Evolutionary conservation across 352 stramenopile genomes (phyloP).

Genomic region (Globisporangium nodosum): DNA sequence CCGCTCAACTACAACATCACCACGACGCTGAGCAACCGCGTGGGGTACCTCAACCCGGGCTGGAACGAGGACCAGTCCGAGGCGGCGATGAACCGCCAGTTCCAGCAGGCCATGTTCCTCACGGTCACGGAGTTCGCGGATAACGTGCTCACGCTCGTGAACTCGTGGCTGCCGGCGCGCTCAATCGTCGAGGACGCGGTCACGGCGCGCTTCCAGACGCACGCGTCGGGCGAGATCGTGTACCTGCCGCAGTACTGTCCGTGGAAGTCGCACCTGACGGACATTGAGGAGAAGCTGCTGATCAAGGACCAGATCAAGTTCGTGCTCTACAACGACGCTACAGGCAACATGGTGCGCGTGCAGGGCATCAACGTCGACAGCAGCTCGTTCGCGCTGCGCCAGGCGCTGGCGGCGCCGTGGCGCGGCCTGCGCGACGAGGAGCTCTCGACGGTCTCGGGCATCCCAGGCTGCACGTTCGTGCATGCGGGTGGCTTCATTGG

Average conservation of each 20-base stretch:
- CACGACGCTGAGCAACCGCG: constrained; percentile 77
- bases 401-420: constrained; percentile 90
- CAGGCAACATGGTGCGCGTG: constrained; percentile 92
- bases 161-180: constrained; percentile 92
- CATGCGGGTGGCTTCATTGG: constrained; percentile 99
- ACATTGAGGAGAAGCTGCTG: constrained; percentile 91
- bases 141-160: constrained; percentile 87
- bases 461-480: constrained; percentile 95
- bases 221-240: constrained; percentile 93
- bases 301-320: constrained; percentile 93
- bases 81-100: constrained; percentile 82
- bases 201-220: constrained; percentile 75
- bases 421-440: constrained; percentile 93
- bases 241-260: constrained; percentile 89
- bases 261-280: constrained; percentile 96
- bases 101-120: constrained; percentile 93
- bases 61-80: constrained; percentile 94
- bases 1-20: constrained; percentile 74
- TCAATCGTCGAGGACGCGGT: constrained; percentile 92
- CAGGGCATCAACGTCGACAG: constrained; percentile 94
- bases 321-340: constrained; percentile 95
- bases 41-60: constrained; percentile 91
- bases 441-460: constrained; percentile 82
- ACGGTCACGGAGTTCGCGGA: constrained; percentile 94
- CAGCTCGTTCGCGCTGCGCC: constrained; percentile 91